Evolutionary conservation across 148 eudicot species (phyloP).

Genomic region (Camellia sinensis): DNA sequence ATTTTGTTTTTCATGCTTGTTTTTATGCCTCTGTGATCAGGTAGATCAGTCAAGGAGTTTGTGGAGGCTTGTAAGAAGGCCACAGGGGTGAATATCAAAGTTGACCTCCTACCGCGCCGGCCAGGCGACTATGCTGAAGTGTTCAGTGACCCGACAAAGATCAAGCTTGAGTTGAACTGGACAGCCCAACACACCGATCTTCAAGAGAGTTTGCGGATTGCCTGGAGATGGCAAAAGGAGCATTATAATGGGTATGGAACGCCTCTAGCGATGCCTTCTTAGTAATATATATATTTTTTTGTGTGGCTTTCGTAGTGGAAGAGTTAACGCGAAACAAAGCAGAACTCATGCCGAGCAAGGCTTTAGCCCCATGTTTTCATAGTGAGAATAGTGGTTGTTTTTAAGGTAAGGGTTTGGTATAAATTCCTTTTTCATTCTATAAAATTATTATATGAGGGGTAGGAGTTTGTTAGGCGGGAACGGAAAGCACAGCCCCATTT

Average conservation of each 20-base stretch:
- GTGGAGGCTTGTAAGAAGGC: slow-evolving; percentile 55
- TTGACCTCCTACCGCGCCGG: slow-evolving; percentile 44
- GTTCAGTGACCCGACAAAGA: slow-evolving; percentile 45
- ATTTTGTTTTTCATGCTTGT: not conserved
- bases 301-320: not conserved
- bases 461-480: not conserved
- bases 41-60: slow-evolving; percentile 55
- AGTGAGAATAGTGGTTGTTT: not conserved
- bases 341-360: not conserved
- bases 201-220: slow-evolving; percentile 39
- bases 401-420: not conserved
- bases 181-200: slow-evolving; percentile 39
- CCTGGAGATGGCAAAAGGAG: slow-evolving; percentile 56
- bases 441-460: not conserved
- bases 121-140: slow-evolving; percentile 60
- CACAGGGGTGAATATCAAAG: slow-evolving; percentile 39
- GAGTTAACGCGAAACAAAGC: not conserved
- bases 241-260: slow-evolving; percentile 36
- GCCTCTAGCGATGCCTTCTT: not conserved
- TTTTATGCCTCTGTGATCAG: slow-evolving; percentile 15
- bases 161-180: slow-evolving; percentile 43
- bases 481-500: not conserved
- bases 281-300: not conserved
- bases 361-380: not conserved
- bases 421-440: not conserved